Evolutionary conservation across 192 early-diverging fungal species (phyloP).

Genomic region (Gamsiella multidivaricata): DNA sequence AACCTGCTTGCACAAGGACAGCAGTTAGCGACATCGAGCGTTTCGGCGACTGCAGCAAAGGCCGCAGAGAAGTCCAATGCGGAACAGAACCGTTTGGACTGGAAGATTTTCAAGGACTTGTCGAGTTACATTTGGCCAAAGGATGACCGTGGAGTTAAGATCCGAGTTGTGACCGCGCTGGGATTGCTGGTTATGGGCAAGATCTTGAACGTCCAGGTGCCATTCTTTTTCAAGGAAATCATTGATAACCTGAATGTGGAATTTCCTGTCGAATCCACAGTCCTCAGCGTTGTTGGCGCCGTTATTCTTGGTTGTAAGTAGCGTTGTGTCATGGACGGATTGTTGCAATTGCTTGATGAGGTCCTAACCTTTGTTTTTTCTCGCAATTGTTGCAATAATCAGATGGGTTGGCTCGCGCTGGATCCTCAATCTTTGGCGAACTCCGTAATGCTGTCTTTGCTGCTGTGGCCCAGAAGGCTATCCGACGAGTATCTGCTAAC

Average conservation of each 20-base stretch:
- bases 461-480: slow-evolving; percentile 92
- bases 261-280: slow-evolving; percentile 68
- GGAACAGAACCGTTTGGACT: slow-evolving; percentile 58
- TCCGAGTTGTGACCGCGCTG: slow-evolving; percentile 88
- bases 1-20: neutral
- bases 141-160: slow-evolving; percentile 83
- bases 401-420: slow-evolving; percentile 91
- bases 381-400: neutral
- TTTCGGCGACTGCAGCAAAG: slow-evolving; percentile 7
- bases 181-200: slow-evolving; percentile 86
- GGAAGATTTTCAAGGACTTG: slow-evolving; percentile 79
- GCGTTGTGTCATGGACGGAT: neutral
- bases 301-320: slow-evolving; percentile 86
- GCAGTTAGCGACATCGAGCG: neutral
- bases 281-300: slow-evolving; percentile 88
- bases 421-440: slow-evolving; percentile 85
- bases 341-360: neutral
- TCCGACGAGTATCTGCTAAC: slow-evolving; percentile 84
- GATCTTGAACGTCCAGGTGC: slow-evolving; percentile 93
- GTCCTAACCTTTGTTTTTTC: neutral
- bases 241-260: slow-evolving; percentile 87
- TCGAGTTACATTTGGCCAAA: slow-evolving; percentile 89
- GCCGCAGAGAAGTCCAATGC: slow-evolving; percentile 18
- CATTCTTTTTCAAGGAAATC: slow-evolving; percentile 93
- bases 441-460: slow-evolving; percentile 95